Conservation (phyloP, 352 stramenopile genomes). For the Phytophthora multivora region DNA sequence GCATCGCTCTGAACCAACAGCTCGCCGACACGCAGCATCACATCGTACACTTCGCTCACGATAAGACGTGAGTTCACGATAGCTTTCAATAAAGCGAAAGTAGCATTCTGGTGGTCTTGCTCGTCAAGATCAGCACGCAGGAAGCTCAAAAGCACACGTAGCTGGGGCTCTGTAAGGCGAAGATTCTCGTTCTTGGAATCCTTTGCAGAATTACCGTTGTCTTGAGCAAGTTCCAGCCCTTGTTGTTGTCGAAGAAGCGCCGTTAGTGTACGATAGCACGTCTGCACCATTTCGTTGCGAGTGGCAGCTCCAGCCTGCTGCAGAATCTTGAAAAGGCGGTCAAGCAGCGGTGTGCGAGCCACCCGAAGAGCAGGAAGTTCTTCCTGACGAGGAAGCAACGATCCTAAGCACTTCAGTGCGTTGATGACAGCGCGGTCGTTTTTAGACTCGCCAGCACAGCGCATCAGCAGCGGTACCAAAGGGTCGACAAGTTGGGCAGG, state of each 20-base stretch:
- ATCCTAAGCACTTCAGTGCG: conserved; percentile 92
- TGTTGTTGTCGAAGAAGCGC: conserved; percentile 79
- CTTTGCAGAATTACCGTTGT: conserved; percentile 22
- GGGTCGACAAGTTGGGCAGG: conserved; percentile 87
- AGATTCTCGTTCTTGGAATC: conserved; percentile 50
- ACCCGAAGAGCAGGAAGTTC: conserved; percentile 90
- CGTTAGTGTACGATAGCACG: conserved; percentile 94
- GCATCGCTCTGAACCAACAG: conserved; percentile 94
- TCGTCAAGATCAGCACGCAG: conserved; percentile 92
- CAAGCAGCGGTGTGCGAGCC: conserved; percentile 80
- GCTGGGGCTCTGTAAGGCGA: conserved; percentile 69
- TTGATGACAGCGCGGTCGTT: conserved; percentile 92
- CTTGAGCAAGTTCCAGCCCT: conserved; percentile 34
- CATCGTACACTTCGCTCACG: conserved; percentile 96
- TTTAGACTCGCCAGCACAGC: conserved; percentile 91
- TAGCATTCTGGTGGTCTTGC: conserved; percentile 95
- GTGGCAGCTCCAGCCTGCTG: conserved; percentile 90
- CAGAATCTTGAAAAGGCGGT: conserved; percentile 93
- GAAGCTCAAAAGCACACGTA: conserved; percentile 91
- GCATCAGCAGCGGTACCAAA: conserved; percentile 91
- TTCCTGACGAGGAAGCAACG: conserved; percentile 83
- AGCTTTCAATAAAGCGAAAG: conserved; percentile 93
- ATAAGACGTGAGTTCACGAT: conserved; percentile 92
- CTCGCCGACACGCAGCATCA: conserved; percentile 95
- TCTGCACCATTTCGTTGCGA: conserved; percentile 95